Percentiles rank a stretch among this genome's conserved stretches.
Evolutionary conservation across 306 rosid genomes (phyloP).

Genomic region (Quercus alba): DNA sequence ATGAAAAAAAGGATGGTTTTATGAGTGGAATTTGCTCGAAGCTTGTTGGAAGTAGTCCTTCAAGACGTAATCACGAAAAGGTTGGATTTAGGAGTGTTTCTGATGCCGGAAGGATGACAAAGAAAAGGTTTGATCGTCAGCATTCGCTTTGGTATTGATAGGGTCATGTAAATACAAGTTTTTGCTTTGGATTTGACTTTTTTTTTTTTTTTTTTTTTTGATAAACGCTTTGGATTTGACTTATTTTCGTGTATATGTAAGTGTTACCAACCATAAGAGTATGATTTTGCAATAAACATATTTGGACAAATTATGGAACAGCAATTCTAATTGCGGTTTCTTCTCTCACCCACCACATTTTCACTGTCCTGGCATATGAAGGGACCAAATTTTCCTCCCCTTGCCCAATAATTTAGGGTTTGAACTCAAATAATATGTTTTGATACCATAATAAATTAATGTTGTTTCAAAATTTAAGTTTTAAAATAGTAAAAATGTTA

Average conservation of each 20-base stretch:
- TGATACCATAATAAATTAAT: too few relatives aligned
- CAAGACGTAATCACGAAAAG: conserved; percentile 7
- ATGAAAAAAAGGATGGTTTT: conserved; percentile 40
- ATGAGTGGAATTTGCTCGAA: conserved; percentile 46
- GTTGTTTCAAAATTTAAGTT: too few relatives aligned
- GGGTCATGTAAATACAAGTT: background rate
- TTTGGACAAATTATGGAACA: too few relatives aligned
- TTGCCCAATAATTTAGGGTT: too few relatives aligned
- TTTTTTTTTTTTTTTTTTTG: background rate
- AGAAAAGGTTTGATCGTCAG: conserved; percentile 43
- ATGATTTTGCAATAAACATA: too few relatives aligned
- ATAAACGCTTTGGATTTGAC: background rate
- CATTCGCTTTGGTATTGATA: conserved; percentile 47
- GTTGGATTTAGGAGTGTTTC: conserved; percentile 47
- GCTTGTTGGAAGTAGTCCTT: conserved; percentile 21
- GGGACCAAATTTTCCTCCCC: too few relatives aligned
- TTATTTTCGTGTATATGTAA: background rate
- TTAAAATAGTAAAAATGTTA: too few relatives aligned
- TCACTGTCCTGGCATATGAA: too few relatives aligned
- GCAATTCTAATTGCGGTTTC: too few relatives aligned
- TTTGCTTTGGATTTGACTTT: background rate
- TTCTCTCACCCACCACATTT: too few relatives aligned
- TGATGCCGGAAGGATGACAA: conserved; percentile 39
- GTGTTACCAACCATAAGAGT: background rate
- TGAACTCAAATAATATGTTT: too few relatives aligned